phyloP scores from a whole-genome alignment of 345 rosid genomes.

The Syzygium oleosum region DNA sequence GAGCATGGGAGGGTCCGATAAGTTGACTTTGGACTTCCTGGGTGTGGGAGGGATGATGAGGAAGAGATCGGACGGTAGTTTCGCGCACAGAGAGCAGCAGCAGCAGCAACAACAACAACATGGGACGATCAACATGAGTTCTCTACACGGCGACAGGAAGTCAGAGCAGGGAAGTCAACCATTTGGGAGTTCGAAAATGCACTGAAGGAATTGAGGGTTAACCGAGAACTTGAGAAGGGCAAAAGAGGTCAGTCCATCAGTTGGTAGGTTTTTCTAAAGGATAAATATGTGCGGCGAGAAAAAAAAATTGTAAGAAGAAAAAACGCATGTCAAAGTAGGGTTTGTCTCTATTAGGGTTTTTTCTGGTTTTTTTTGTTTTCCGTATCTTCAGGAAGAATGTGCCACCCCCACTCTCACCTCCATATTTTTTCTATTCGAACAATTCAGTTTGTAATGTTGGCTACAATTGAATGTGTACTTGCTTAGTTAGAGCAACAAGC shows the following conservation, averaged over 20 bases:
- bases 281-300: neutral
- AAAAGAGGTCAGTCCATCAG: neutral
- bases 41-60: constrained; percentile 71
- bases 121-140: constrained; percentile 1
- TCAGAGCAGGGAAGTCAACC: constrained; percentile 11
- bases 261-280: neutral
- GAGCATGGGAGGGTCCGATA: constrained; percentile 47
- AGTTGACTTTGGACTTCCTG: constrained; percentile 68
- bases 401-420: neutral
- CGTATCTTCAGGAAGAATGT: neutral
- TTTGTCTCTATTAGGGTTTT: neutral
- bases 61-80: constrained; percentile 15
- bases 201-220: neutral
- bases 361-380: neutral
- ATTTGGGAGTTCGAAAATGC: constrained; percentile 5
- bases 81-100: constrained; percentile 5
- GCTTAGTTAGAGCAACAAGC: neutral
- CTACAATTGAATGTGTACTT: neutral
- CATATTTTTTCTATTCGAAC: neutral
- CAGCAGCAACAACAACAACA: constrained; percentile 9
- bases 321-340: neutral
- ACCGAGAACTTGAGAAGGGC: neutral
- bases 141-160: constrained; percentile 1
- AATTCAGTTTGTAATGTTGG: neutral
- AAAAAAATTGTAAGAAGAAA: neutral